These are phyloP conservation scores for Cercophora newfieldiana DNA, from an alignment of 495 filamentous ascomycete genomes.

Conservation along the genomic window DNA sequence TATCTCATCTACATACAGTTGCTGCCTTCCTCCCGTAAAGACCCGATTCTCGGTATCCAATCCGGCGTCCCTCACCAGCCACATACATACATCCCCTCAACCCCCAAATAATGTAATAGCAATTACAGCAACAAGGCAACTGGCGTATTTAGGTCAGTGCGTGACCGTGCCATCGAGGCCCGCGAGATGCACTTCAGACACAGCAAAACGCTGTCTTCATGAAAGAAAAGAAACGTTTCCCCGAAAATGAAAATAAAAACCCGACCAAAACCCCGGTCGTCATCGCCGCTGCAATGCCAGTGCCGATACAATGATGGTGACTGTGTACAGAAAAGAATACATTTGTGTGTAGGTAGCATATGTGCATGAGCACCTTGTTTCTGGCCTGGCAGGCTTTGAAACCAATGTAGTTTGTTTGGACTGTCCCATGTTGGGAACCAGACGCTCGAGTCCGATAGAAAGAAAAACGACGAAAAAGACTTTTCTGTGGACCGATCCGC, in stretches of 20 bases:
- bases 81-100: neutral
- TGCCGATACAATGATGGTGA: neutral
- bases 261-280: constrained; percentile 9
- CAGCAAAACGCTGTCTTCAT: neutral
- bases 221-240: constrained; percentile 1
- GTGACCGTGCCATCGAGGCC: neutral
- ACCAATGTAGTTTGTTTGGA: neutral
- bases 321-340: constrained; percentile 16
- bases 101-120: constrained; percentile 6
- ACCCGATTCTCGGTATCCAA: neutral
- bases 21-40: neutral
- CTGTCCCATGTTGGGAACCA: too few species aligned
- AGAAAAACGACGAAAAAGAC: neutral
- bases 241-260: neutral
- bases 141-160: too few species aligned
- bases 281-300: constrained; percentile 16
- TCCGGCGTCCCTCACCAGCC: neutral
- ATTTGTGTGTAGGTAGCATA: neutral
- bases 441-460: neutral
- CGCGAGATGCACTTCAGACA: neutral
- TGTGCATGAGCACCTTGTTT: neutral
- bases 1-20: too few species aligned
- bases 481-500: neutral
- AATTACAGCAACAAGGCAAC: constrained; percentile 10
- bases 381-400: neutral